Evolutionary conservation across 352 stramenopile species (phyloP).

Genomic region (Detonula confervacea): DNA sequence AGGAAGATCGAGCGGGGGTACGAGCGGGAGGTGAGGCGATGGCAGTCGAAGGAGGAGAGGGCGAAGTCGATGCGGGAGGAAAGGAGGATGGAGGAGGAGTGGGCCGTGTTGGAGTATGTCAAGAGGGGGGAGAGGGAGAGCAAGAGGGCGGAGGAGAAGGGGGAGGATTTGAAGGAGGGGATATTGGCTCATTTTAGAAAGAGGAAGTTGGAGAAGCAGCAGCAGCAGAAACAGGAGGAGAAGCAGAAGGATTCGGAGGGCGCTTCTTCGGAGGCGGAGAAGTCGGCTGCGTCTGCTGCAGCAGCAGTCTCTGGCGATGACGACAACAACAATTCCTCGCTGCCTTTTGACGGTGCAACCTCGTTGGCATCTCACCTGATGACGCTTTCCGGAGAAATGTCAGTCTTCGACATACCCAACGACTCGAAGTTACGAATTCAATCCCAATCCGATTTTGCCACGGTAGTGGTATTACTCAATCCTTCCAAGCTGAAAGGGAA

Average conservation of each 20-base stretch:
- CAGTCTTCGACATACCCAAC: background rate
- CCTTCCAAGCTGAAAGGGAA: slow-evolving; percentile 23
- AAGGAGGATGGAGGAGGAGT: slow-evolving; percentile 45
- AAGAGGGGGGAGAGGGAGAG: slow-evolving; percentile 41
- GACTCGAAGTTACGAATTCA: slow-evolving; percentile 61
- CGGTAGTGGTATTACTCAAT: slow-evolving; percentile 76
- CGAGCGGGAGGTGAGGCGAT: slow-evolving; percentile 64
- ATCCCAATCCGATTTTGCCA: slow-evolving; percentile 81
- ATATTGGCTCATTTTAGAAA: slow-evolving; percentile 58
- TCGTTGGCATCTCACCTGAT: slow-evolving; percentile 33
- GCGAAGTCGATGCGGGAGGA: slow-evolving; percentile 9
- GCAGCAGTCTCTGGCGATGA: background rate
- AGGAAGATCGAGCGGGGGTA: slow-evolving; percentile 55
- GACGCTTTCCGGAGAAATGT: slow-evolving; percentile 72
- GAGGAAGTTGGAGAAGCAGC: slow-evolving; percentile 52
- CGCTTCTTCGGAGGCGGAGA: slow-evolving; percentile 39
- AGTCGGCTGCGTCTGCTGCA: background rate
- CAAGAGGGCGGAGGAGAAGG: slow-evolving; percentile 19
- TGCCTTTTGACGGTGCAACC: background rate
- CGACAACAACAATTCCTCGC: background rate
- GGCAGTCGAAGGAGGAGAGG: slow-evolving; percentile 53
- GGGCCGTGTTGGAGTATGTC: slow-evolving; percentile 72
- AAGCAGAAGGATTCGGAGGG: too few relatives aligned
- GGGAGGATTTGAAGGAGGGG: slow-evolving; percentile 53
- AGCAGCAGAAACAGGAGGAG: slow-evolving; percentile 19